A percentile compares a stretch with the other conserved stretches of the same genome.
phyloP scores from a whole-genome alignment of 768 basidiomycete species.

The Serpula lacrymans region DNA sequence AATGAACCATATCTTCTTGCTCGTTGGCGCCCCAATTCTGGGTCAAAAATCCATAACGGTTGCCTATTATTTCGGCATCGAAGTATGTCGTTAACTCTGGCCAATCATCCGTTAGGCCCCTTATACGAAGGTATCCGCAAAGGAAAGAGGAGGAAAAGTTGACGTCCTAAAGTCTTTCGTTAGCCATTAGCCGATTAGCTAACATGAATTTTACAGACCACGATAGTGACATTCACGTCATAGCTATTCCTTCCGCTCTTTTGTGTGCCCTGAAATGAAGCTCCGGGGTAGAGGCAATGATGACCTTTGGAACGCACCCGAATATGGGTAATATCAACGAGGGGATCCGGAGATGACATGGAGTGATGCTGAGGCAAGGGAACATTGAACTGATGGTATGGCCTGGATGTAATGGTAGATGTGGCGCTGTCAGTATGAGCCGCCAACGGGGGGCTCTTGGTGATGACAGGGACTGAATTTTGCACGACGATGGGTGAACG shows the following conservation, averaged over 20 bases:
- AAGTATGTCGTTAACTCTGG: conserved; percentile 96
- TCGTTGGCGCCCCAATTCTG: conserved; percentile 89
- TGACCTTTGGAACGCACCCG: conserved; percentile 70
- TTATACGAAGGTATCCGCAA: conserved; percentile 91
- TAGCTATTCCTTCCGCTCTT: conserved; percentile 93
- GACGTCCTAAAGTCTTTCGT: conserved; percentile 65
- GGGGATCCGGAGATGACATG: conserved; percentile 43
- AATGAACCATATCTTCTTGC: conserved; percentile 90
- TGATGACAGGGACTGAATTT: not conserved
- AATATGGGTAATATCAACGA: conserved; percentile 72
- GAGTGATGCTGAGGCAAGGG: conserved; percentile 3
- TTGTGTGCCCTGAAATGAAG: conserved; percentile 87
- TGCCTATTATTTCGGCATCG: conserved; percentile 93
- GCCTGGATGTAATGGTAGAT: conserved; percentile 5
- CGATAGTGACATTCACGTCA: conserved; percentile 89
- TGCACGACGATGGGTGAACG: not conserved
- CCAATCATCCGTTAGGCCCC: conserved; percentile 90
- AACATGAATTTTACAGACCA: conserved; percentile 53
- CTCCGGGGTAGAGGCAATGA: conserved; percentile 84
- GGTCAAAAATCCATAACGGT: conserved; percentile 87
- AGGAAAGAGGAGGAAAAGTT: conserved; percentile 83
- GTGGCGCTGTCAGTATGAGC: conserved; percentile 11
- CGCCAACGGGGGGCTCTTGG: conserved; percentile 11
- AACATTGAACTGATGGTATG: not conserved
- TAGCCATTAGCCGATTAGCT: conserved; percentile 6